These are phyloP conservation scores for Litsea cubeba DNA, from an alignment of 164 flowering plant genomes.

Conservation along the genomic window DNA sequence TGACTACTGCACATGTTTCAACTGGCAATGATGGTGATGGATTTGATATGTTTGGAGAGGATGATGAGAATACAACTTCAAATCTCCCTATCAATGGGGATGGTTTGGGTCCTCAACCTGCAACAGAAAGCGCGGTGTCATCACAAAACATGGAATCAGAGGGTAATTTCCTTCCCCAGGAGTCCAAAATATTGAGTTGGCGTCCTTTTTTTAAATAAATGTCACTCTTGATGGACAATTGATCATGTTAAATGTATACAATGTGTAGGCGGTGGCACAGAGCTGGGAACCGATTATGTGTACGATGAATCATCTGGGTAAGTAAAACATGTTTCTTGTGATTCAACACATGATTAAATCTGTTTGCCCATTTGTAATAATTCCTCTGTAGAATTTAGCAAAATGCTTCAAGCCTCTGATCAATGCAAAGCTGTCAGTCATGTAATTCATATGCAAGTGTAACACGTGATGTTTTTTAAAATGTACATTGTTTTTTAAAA, in stretches of 20 bases:
- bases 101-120: conserved; percentile 27
- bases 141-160: conserved; percentile 17
- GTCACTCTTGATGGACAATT: background rate
- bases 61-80: conserved; percentile 39
- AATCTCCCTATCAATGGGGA: conserved; percentile 24
- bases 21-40: conserved; percentile 33
- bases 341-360: background rate
- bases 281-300: conserved; percentile 59
- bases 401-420: too few species aligned
- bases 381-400: background rate
- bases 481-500: too few species aligned
- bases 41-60: conserved; percentile 88
- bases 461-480: too few species aligned
- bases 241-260: background rate
- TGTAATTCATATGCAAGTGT: background rate
- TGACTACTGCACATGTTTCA: conserved; percentile 21
- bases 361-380: background rate
- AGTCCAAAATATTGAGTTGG: conserved; percentile 2
- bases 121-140: conserved; percentile 20
- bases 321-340: background rate
- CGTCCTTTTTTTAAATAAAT: conserved; percentile 1
- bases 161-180: conserved; percentile 14
- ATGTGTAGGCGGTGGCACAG: conserved; percentile 36
- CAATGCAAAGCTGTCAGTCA: background rate
- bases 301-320: conserved; percentile 96